Conservation (phyloP, 2,329 filamentous ascomycete genomes). For the Sclerotinia glacialis region DNA sequence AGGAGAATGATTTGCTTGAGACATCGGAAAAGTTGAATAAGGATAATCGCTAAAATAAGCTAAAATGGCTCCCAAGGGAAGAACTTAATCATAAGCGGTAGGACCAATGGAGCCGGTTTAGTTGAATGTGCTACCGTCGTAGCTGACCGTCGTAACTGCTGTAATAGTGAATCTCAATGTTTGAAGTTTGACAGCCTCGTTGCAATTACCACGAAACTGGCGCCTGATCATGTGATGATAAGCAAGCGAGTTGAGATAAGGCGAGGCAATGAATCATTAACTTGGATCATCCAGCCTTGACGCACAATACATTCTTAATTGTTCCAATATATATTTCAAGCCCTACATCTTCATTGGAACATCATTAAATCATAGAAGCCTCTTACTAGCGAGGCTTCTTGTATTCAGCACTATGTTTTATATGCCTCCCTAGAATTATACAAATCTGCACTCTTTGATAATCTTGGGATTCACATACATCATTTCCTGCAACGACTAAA, state of each 20-base stretch:
- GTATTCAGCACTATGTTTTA: slow-evolving; percentile 15
- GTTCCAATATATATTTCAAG: slow-evolving; percentile 11
- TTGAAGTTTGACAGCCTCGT: slow-evolving; percentile 17
- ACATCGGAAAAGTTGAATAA: slow-evolving; percentile 25
- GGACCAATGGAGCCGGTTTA: slow-evolving; percentile 6
- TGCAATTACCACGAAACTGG: slow-evolving; percentile 15
- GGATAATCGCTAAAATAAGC: slow-evolving; percentile 10
- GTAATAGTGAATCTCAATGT: slow-evolving; percentile 13
- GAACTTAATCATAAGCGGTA: background rate
- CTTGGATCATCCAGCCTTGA: slow-evolving; percentile 17
- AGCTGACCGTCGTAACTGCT: slow-evolving; percentile 23
- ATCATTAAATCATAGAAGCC: background rate
- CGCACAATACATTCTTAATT: background rate
- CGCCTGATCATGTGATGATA: slow-evolving; percentile 18
- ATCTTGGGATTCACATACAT: slow-evolving; percentile 19
- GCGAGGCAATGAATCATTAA: slow-evolving; percentile 10
- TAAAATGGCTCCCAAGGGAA: background rate
- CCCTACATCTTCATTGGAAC: background rate
- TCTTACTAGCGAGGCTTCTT: background rate
- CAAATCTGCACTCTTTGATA: slow-evolving; percentile 19
- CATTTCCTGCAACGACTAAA: slow-evolving; percentile 5
- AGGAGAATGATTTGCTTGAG: slow-evolving; percentile 22
- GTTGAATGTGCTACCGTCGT: slow-evolving; percentile 23
- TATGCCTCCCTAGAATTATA: slow-evolving; percentile 14
- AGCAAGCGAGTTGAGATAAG: slow-evolving; percentile 20